These are phyloP conservation scores for Ceratocystis variospora DNA, from an alignment of 2,329 filamentous ascomycete species.

Conservation along the genomic window DNA sequence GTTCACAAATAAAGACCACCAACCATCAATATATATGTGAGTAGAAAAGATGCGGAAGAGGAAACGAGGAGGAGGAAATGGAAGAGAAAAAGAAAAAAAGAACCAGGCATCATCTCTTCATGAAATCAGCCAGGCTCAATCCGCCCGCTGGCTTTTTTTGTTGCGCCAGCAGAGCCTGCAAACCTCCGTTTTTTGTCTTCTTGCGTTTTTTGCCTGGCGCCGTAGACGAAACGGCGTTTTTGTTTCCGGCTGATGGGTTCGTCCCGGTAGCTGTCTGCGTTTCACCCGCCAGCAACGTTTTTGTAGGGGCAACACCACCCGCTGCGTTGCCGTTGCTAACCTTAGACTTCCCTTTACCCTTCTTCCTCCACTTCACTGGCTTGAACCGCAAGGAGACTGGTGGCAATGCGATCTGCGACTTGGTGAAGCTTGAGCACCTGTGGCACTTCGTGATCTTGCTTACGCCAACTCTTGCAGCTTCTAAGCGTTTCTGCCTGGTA, in stretches of 20 bases:
- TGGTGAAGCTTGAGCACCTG: slow-evolving; percentile 6
- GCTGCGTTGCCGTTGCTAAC: slow-evolving; percentile 13
- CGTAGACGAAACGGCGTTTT: slow-evolving; percentile 30
- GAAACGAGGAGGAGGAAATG: no score
- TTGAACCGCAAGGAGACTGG: slow-evolving; percentile 7
- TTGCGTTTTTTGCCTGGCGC: slow-evolving; percentile 47
- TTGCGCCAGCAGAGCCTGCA: slow-evolving; percentile 50
- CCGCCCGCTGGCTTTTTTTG: slow-evolving; percentile 26
- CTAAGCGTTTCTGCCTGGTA: background rate
- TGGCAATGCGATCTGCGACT: slow-evolving; percentile 9
- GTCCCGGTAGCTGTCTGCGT: slow-evolving; percentile 23
- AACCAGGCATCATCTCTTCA: slow-evolving; percentile 27
- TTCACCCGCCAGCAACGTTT: slow-evolving; percentile 20
- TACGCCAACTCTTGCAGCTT: background rate
- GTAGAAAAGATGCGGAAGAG: background rate
- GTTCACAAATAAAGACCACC: no score
- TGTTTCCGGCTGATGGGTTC: slow-evolving; percentile 25
- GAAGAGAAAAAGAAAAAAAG: background rate
- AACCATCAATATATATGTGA: no score
- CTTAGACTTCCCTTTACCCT: background rate
- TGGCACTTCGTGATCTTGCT: slow-evolving; percentile 13
- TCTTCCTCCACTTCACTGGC: background rate
- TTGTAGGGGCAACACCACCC: background rate
- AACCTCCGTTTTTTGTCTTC: slow-evolving; percentile 49
- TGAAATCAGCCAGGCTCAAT: slow-evolving; percentile 44